Evolutionary conservation across 306 rosid genomes (phyloP).

Genomic region (Cucumis hystrix): DNA sequence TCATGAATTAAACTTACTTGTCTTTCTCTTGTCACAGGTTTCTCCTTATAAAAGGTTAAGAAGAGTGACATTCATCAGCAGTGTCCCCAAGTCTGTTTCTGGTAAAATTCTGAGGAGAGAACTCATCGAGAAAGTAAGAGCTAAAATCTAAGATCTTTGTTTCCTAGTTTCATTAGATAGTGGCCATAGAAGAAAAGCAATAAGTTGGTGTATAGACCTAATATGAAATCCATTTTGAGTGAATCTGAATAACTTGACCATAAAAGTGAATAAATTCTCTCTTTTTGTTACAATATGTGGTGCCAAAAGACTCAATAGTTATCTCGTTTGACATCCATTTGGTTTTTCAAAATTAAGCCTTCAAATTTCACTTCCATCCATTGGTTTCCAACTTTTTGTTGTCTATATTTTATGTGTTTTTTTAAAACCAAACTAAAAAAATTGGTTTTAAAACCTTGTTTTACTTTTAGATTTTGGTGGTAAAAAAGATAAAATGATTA

Average conservation of each 20-base stretch:
- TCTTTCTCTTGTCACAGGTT: slow-evolving; percentile 33
- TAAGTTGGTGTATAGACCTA: neutral
- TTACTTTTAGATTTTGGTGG: no score
- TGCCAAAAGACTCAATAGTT: no score
- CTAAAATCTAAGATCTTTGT: slow-evolving; percentile 41
- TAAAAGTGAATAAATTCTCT: neutral
- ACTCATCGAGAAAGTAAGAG: slow-evolving; percentile 57
- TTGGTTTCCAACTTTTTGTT: no score
- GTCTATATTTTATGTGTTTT: no score
- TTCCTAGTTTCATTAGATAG: neutral
- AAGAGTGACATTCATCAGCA: slow-evolving; percentile 59
- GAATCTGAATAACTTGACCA: neutral
- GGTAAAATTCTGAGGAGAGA: slow-evolving; percentile 88
- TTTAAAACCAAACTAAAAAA: no score
- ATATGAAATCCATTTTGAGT: neutral
- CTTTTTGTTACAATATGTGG: no score
- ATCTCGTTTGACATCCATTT: no score
- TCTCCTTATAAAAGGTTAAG: slow-evolving; percentile 76
- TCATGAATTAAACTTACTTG: neutral
- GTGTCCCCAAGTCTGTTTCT: slow-evolving; percentile 64
- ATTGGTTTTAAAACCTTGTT: no score
- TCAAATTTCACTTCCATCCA: no score
- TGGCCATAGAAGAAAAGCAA: neutral
- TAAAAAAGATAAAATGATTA: no score
- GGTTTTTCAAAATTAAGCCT: no score